These are phyloP conservation scores for Gaultheria prostrata DNA, from an alignment of 148 eudicot species.

Conservation along the genomic window DNA sequence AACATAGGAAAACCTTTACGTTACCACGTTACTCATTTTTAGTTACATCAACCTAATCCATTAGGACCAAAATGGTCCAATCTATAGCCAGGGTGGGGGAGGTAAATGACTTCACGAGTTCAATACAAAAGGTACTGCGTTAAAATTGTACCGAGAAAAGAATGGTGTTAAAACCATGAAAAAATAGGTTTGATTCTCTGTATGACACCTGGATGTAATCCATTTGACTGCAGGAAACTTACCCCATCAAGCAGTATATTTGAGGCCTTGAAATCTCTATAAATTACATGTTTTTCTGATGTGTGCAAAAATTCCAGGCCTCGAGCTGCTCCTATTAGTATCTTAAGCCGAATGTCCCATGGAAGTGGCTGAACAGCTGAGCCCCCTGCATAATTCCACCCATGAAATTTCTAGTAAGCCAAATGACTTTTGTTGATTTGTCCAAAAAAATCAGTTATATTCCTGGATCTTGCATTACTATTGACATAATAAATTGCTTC, in stretches of 20 bases:
- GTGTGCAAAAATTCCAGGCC: conserved; percentile 74
- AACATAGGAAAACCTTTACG: background rate
- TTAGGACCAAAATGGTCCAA: background rate
- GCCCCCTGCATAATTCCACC: conserved; percentile 45
- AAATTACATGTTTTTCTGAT: conserved; percentile 65
- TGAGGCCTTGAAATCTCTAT: conserved; percentile 81
- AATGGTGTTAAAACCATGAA: background rate
- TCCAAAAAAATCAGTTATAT: background rate
- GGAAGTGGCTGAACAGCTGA: conserved; percentile 80
- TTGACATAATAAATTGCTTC: background rate
- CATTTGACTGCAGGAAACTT: conserved; percentile 22
- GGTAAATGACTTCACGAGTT: background rate
- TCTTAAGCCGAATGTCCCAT: conserved; percentile 76
- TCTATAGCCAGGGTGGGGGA: background rate
- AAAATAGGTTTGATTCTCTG: background rate
- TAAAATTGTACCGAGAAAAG: background rate
- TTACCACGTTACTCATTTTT: background rate
- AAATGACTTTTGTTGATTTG: background rate
- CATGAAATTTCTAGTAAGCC: background rate
- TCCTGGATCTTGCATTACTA: background rate
- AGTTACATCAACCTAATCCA: background rate
- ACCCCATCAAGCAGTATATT: conserved; percentile 87
- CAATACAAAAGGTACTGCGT: background rate
- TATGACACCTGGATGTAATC: background rate
- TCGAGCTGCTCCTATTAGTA: conserved; percentile 77